Evolutionary conservation across 192 early-diverging fungal species (phyloP).

Genomic region (Chytriomyces sp.): DNA sequence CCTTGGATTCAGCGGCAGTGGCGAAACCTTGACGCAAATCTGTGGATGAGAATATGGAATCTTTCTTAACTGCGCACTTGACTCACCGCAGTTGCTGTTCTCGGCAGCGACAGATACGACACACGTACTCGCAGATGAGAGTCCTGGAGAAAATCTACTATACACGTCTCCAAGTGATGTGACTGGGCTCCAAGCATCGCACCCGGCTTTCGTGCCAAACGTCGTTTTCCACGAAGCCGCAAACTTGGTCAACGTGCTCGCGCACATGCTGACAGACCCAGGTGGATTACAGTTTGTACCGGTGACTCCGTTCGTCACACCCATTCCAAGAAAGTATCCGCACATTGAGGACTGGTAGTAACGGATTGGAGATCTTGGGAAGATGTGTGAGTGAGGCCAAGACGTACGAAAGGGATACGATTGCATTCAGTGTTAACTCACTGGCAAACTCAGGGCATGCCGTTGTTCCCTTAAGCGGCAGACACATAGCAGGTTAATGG

Average conservation of each 20-base stretch:
- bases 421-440: not conserved
- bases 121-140: not conserved
- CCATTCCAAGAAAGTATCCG: slow-evolving; percentile 6
- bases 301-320: not conserved
- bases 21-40: not conserved
- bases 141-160: too few relatives aligned
- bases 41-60: not conserved
- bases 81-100: slow-evolving; percentile 7
- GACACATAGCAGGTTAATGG: not conserved
- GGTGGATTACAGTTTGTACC: not conserved
- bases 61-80: not conserved
- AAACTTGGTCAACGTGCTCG: slow-evolving; percentile 1
- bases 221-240: slow-evolving; percentile 5
- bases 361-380: not conserved
- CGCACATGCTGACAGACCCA: not conserved
- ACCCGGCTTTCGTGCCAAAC: not conserved
- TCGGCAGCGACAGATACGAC: slow-evolving; percentile 10
- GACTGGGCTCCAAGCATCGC: not conserved
- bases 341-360: slow-evolving; percentile 9
- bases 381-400: too few relatives aligned
- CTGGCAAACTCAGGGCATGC: slow-evolving; percentile 4
- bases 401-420: too few relatives aligned
- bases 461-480: slow-evolving; percentile 4
- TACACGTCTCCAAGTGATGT: not conserved
- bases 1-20: slow-evolving; percentile 7